Base-by-base conservation (phyloP, 2,329 filamentous ascomycete genomes). In the Tothia fuscella region DNA sequence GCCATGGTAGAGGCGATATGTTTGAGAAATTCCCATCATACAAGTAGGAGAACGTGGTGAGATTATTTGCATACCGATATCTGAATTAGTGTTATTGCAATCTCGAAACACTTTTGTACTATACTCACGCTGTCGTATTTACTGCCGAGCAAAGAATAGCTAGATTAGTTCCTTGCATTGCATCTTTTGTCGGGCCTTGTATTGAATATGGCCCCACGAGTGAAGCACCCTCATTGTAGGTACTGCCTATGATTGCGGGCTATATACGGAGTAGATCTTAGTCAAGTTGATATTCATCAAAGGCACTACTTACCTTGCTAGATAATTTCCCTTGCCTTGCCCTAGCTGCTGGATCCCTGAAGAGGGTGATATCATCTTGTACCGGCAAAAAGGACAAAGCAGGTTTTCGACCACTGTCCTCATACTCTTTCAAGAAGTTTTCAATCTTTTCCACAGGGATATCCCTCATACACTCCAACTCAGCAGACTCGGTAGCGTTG, bases 201-300 rank as follows among this genome's bases (percentile, higher is more conserved):
- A n/a, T 40, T 10, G 55, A 54, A 46, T 57, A 63, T 0, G 56
- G 50, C 26, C 34, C 16, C 5, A 48, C 51, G 30, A 64, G 59
- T 5, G 54, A 48, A 3, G 47, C 49, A 16, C 58, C 60, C 49
- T 63, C 61, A 26, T 59, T 51, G 2, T 49, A 43, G 6, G 52
- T 56, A 4, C 52, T 60, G 13, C 59, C 58, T 22, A 59, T 53
- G 9, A 64, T 58, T n/a, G 58, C 58, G 1, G 61, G 60, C 33
- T 48, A 13, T 12, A n/a, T 10, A 20, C 20, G 44, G 21, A 14
- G 12, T 22, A 9, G 42, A 13, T 24, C 22, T 30, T 22, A 6
- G 25, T 28, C 9, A 13, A 13, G 14, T 6, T 19, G 13, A n/a
- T 19, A 19, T 3, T 21, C n/a, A n/a, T 29, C 28, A 12, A 10